Evolutionary conservation across 495 filamentous ascomycete species (phyloP).

Genomic region (Tuber brumale): DNA sequence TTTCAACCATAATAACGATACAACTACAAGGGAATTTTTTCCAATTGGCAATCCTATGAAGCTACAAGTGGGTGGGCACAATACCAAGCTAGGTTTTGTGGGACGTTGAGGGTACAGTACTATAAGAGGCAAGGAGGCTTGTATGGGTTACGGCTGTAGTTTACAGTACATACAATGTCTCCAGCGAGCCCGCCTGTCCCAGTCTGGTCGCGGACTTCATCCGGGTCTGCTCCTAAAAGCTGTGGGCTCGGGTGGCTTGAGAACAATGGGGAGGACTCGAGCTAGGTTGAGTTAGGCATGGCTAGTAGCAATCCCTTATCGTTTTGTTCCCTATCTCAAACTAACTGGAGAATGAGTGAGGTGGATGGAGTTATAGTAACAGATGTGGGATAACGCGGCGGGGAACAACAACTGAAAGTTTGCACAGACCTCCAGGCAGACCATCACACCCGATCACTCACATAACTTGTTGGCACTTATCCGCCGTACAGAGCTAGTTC

Average conservation of each 20-base stretch:
- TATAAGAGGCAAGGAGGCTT: neutral
- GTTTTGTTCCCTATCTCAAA: neutral
- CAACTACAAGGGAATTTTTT: neutral
- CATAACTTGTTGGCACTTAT: no score
- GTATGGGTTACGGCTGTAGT: neutral
- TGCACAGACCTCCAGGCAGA: neutral
- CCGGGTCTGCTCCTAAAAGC: neutral
- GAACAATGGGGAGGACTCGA: neutral
- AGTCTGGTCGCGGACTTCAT: neutral
- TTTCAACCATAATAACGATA: neutral
- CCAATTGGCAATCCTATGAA: neutral
- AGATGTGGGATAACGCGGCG: neutral
- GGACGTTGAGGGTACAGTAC: neutral
- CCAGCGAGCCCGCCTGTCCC: neutral
- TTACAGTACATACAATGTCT: neutral
- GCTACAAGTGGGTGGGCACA: neutral
- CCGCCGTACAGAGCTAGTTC: no score
- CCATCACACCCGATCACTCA: neutral
- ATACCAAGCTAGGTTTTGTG: neutral
- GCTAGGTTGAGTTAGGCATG: neutral
- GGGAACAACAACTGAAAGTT: neutral
- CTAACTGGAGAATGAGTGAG: neutral
- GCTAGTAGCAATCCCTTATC: neutral
- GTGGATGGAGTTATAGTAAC: neutral
- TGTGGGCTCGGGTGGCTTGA: neutral